Evolutionary conservation across 495 filamentous ascomycete species (phyloP).

Genomic region (Evansstolkia leycettana): DNA sequence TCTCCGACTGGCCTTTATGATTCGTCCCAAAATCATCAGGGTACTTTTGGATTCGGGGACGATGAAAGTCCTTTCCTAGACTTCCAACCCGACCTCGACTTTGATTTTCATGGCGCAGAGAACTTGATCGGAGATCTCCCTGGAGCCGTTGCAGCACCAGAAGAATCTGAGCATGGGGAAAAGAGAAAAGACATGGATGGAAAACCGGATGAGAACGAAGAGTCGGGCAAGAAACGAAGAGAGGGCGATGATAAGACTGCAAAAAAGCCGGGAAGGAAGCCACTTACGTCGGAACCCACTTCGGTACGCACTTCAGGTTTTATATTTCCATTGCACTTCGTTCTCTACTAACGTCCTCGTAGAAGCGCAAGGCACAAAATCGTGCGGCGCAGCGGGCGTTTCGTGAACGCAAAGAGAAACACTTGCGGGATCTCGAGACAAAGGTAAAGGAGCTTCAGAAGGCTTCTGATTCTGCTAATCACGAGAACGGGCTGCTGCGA

Average conservation of each 20-base stretch:
- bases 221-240: constrained; percentile 61
- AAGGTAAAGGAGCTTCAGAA: constrained; percentile 92
- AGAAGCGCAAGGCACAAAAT: constrained; percentile 99
- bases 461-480: constrained; percentile 64
- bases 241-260: constrained; percentile 66
- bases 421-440: constrained; percentile 88
- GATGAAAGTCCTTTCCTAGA: constrained; percentile 77
- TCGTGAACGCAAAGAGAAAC: constrained; percentile 95
- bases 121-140: constrained; percentile 72
- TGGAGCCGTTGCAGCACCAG: constrained; percentile 35
- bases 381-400: constrained; percentile 94
- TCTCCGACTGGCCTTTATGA: constrained; percentile 42
- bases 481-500: constrained; percentile 76
- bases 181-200: constrained; percentile 73
- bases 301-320: constrained; percentile 50
- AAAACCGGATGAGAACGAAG: constrained; percentile 53
- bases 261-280: constrained; percentile 96
- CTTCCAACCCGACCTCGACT: constrained; percentile 63
- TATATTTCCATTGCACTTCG: neutral
- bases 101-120: constrained; percentile 45
- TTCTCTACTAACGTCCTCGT: constrained; percentile 29
- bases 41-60: constrained; percentile 34
- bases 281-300: constrained; percentile 86
- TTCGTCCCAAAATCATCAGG: constrained; percentile 32
- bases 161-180: constrained; percentile 45